Evolutionary conservation across 1,284 basidiomycete species (phyloP).

Genomic region (Ganoderma boninense): DNA sequence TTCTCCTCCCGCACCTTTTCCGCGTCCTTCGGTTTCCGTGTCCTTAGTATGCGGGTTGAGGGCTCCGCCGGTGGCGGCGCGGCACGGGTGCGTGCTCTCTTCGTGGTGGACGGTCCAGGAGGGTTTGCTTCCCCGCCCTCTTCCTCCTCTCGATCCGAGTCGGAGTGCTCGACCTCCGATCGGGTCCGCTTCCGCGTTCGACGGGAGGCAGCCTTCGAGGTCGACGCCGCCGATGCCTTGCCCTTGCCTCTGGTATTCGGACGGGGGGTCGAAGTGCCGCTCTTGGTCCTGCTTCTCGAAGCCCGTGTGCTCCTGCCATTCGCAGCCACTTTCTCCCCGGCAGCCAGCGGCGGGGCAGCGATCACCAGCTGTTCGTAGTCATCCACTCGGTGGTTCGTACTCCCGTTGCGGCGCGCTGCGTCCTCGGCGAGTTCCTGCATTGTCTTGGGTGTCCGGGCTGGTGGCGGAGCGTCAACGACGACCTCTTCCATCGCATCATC

Average conservation of each 20-base stretch:
- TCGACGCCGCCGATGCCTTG: slow-evolving; percentile 12
- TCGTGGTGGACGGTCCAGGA: slow-evolving; percentile 30
- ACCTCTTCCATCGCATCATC: slow-evolving; percentile 46
- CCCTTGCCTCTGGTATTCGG: slow-evolving; percentile 12
- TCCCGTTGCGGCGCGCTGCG: slow-evolving; percentile 35
- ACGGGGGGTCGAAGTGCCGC: slow-evolving; percentile 20
- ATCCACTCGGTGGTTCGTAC: slow-evolving; percentile 14
- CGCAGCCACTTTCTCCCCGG: slow-evolving; percentile 11
- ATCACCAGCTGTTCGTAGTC: slow-evolving; percentile 20
- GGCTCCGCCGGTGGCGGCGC: slow-evolving; percentile 35
- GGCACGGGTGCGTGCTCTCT: slow-evolving; percentile 31
- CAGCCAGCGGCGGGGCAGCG: slow-evolving; percentile 6
- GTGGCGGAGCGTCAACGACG: slow-evolving; percentile 26
- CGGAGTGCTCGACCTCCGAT: slow-evolving; percentile 34
- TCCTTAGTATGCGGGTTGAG: slow-evolving; percentile 58
- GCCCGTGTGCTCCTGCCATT: slow-evolving; percentile 14
- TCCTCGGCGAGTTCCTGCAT: slow-evolving; percentile 74
- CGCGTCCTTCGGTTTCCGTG: slow-evolving; percentile 58
- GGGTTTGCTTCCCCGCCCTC: slow-evolving; percentile 1
- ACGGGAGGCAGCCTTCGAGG: slow-evolving; percentile 20
- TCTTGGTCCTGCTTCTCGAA: slow-evolving; percentile 8
- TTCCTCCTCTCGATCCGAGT: slow-evolving; percentile 33
- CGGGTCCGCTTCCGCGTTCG: slow-evolving; percentile 37
- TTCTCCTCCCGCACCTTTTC: slow-evolving; percentile 55
- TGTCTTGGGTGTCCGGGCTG: slow-evolving; percentile 55